Evolutionary conservation across 306 rosid genomes (phyloP), one percentile per base, ranked within the genome.

Genomic region (Vigna nakashimae): DNA sequence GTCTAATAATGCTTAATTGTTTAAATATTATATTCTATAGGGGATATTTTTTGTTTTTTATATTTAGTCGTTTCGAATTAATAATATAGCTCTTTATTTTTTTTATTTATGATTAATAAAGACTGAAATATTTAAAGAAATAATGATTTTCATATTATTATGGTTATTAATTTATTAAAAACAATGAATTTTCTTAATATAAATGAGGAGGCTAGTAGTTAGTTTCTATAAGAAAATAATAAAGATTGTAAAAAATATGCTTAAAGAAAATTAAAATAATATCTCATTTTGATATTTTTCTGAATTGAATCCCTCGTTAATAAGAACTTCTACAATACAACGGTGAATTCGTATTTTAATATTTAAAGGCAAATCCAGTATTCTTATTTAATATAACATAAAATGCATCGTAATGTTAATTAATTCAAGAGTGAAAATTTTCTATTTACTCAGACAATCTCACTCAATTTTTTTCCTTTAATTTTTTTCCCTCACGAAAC

Each of bases 401-500:
- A 58, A 58, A 14, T 57, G 6, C 40, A 13, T 28, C 65, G 2
- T 62, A 32, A 32, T 62, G 12, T 62, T 15, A 32, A 62, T 32
- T 16, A 62, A 62, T 62, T 30, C 4, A 32, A 30, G 22, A 30
- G 45, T 30, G 43, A 30, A 6, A 14, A 0, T 5, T 30, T 14
- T 15, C 12, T 60, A 30, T 60, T 60, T 60, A 60, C 22, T 14
- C 43, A 6, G 2, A 32, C 45, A 30, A n/a, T 36, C 8, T 34
- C 68, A 34, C 2, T 63, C 48, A 63, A 34, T 7, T 30, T 30
- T 30, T 36, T 32, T 62, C 4, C 45, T 16, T 62, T 34, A 12
- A 11, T 9, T 9, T 59, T 59, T 59, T 28, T 24, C 15, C 65
- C 40, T 59, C 65, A 59, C 65, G 42, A 59, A 59, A 59, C 65